Evolutionary conservation across 2,329 filamentous ascomycete genomes (phyloP), one percentile per base, ranked within the genome.

Genomic region (Onygena corvina): DNA sequence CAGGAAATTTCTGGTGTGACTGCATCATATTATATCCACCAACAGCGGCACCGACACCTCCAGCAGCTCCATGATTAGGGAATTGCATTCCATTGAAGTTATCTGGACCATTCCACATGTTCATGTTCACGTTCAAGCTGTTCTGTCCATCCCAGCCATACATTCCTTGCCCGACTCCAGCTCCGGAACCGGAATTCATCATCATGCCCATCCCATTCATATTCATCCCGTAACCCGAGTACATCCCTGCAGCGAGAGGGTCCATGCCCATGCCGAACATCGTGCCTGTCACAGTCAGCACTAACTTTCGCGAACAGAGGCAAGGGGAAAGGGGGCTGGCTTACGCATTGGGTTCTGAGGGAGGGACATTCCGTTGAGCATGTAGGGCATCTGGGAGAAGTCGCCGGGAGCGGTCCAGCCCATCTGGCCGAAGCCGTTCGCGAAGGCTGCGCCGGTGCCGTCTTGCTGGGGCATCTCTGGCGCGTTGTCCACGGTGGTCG

Each of bases 301-400:
- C 20, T 46, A 31, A 46, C 40, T 27, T 23, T 4, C 7, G 14
- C 12, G n/a, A 25, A n/a, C 21, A 49, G n/a, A n/a, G 2, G 14
- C 20, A 23, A 6, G 27, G 9, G n/a, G n/a, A 9, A 9, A 16
- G 46, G 30, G 30, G 33, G 3, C 8, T 7, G 44, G 74, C 85
- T 64, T 78, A 95, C 89, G 85, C 85, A 95, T 94, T 80, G 90
- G 87, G 48, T 83, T 83, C 76, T 67, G 84, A 76, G 83, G 87
- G 77, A 67, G 64, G 51, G 64, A 61, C 64, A 70, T 67, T 48
- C 50, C 68, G 52, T 71, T 73, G 33, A 64, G 60, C 69, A 74
- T 72, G 56, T 73, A 72, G 47, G 86, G 83, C 80, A 89, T 86
- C 18, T 46, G 80, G 61, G 80, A 83, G 66, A 85, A 81, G 59